Evolutionary conservation across 805 yeast species (phyloP), one percentile per base, ranked within the genome.

Genomic region (Cyberlindnera saturnus): DNA sequence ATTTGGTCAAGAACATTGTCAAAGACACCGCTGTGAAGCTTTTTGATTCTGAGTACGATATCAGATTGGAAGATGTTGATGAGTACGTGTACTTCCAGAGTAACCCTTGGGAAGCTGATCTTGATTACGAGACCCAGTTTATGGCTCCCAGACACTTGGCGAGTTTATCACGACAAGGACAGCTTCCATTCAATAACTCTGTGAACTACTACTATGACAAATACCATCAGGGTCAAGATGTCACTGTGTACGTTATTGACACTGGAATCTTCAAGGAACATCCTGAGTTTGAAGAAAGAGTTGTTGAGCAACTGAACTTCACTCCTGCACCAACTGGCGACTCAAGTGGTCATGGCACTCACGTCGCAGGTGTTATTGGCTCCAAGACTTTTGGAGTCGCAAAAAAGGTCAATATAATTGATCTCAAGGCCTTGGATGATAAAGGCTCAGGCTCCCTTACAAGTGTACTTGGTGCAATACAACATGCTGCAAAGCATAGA

Each of bases 311-410:
- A 0, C 71, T 67, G 7, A 86, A 82, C 54, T 76, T 81, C 45
- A 81, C 87, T 0, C 82, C 77, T 50, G 77, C 43, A 14, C 45
- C 79, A 1, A 56, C 69, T 1, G 87, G 86, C 6, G 96, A 90
- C 59, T 65, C 65, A 9, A 81, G 82, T 52, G 96, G 96, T 0
- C 97, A 89, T 61, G 97, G 96, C 0, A 87, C 96, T 1, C 96
- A 89, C 62, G 95, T 90, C 38, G 96, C 96, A 0, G 96, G 96
- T 3, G 67, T 87, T 11, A 74, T 87, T 43, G 96, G 91, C 0
- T 86, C 96, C 2, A 70, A 65, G 41, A 77, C 81, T 3, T 89
- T 69, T 65, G 97, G 97, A 6, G 93, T 87, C 3, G 87, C 96
- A 15, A 89, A 90, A 60, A 63, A 74, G 34, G 77, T 76, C 14